These are phyloP conservation scores for Boletus rufocinnamomeus DNA, from an alignment of 768 basidiomycete genomes.

Conservation along the genomic window DNA sequence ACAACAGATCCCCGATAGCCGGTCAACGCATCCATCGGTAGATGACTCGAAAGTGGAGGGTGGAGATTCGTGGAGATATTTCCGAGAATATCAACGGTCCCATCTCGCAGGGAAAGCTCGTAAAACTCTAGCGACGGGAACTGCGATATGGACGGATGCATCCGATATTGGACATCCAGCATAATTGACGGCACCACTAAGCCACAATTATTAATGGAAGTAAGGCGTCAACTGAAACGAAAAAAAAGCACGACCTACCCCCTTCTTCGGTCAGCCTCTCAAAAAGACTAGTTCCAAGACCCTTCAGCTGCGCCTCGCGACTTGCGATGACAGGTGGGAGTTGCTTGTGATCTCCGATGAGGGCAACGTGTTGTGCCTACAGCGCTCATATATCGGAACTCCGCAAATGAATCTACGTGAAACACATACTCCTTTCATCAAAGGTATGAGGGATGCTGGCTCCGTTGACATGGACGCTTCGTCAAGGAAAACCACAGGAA, in stretches of 20 bases:
- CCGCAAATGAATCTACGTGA: constrained; percentile 8
- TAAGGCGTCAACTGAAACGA: background rate
- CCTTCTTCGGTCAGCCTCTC: constrained; percentile 86
- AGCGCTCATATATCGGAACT: constrained; percentile 18
- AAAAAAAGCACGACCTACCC: constrained; percentile 47
- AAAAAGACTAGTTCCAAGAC: constrained; percentile 81
- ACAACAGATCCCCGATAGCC: constrained; percentile 62
- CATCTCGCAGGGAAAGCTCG: constrained; percentile 65
- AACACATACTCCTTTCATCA: constrained; percentile 88
- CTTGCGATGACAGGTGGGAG: constrained; percentile 87
- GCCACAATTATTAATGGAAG: constrained; percentile 12
- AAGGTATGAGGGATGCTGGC: constrained; percentile 84
- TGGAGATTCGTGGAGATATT: constrained; percentile 49
- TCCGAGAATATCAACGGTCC: constrained; percentile 61
- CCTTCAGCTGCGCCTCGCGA: constrained; percentile 68
- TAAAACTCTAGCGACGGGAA: constrained; percentile 91
- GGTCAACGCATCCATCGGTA: constrained; percentile 38
- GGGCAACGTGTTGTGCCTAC: constrained; percentile 77
- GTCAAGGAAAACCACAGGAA: constrained; percentile 91
- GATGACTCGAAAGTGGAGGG: constrained; percentile 63
- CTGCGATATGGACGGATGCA: constrained; percentile 87
- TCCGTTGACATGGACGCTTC: constrained; percentile 98
- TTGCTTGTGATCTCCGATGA: constrained; percentile 98
- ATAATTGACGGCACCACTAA: constrained; percentile 85
- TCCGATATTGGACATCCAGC: constrained; percentile 94